These are phyloP conservation scores for Leccinum olivaceopallidum DNA, from an alignment of 768 basidiomycete species.

Conservation along the genomic window DNA sequence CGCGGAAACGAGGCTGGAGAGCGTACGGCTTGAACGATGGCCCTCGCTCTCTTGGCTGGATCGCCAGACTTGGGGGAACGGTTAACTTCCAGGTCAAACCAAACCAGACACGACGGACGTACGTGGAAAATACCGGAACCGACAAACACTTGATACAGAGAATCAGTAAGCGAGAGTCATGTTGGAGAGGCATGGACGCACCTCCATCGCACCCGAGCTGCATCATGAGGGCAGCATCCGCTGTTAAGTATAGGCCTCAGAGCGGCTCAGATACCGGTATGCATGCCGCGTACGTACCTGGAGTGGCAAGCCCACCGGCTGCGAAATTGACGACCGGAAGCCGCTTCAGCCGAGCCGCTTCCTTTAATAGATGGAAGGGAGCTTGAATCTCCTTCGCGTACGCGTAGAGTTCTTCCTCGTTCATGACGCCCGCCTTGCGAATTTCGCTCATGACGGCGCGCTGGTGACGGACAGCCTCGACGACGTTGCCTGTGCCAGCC, in stretches of 20 bases:
- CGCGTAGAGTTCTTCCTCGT: constrained; percentile 91
- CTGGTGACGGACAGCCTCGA: constrained; percentile 92
- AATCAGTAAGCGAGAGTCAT: neutral
- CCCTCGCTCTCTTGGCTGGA: constrained; percentile 90
- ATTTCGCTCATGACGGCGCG: constrained; percentile 85
- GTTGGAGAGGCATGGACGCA: constrained; percentile 37
- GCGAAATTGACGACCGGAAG: constrained; percentile 97
- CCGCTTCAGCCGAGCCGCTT: constrained; percentile 89
- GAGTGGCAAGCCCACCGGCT: constrained; percentile 91
- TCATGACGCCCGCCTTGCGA: constrained; percentile 83
- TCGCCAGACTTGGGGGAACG: constrained; percentile 68
- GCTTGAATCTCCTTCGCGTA: constrained; percentile 92
- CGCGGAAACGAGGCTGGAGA: constrained; percentile 5
- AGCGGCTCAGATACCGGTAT: neutral
- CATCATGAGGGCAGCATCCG: constrained; percentile 99
- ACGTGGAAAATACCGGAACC: constrained; percentile 97
- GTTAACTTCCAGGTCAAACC: constrained; percentile 1
- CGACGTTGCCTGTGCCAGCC: constrained; percentile 86
- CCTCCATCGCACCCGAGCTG: constrained; percentile 96
- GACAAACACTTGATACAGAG: constrained; percentile 73
- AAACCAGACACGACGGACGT: constrained; percentile 29
- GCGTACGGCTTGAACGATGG: constrained; percentile 92
- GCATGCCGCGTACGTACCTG: constrained; percentile 53
- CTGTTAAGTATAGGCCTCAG: constrained; percentile 35
- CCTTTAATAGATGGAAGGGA: constrained; percentile 94